Evolutionary conservation across 208 protist species (phyloP), one percentile per base, ranked within the genome.

Genomic region (Acanthamoeba culbertsoni): DNA sequence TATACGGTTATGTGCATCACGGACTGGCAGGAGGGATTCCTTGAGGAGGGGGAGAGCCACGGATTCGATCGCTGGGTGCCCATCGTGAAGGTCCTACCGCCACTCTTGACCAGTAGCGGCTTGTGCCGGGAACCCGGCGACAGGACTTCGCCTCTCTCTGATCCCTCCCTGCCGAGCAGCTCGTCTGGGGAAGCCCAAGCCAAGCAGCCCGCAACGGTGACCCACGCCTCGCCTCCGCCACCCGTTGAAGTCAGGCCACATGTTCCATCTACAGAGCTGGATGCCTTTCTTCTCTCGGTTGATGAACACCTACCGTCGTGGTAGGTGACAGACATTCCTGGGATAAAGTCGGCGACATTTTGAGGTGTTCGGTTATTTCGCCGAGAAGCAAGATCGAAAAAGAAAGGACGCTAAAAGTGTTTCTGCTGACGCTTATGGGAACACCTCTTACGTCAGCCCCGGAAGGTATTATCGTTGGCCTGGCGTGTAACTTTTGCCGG

Each of bases 51-150:
- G 8, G 73, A 84, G 73, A 46, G 23, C 43, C 35, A 84, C 68
- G 68, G 68, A 10, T 84, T 84, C 73, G 73, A 84, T 20, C 40
- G 55, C 73, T 84, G 73, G 73, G 43, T 84, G 45, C 73, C 73
- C 28, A 4, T 84, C 23, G n/a, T 55, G 28, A n/a, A 55, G 28
- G 73, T 84, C 28, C 43, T 84, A 3, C 37, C 45, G 73, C 73
- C 73, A 28, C 35, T 26, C 31, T 23, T 68, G n/a, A n/a, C n/a
- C n/a, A n/a, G n/a, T 33, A 33, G 37, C 31, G 59, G 37, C 28
- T 26, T 37, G 0, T 28, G 6, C 0, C 23, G n/a, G 16, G 14
- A 37, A 4, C 33, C 63, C 18, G 8, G 16, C 63, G n/a, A 18
- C 63, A 73, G 63, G 35, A 16, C 6, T 33, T 4, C 23, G 6